Base-by-base conservation (phyloP, 129 eudicot species). In the Chrysanthemum seticuspe region DNA sequence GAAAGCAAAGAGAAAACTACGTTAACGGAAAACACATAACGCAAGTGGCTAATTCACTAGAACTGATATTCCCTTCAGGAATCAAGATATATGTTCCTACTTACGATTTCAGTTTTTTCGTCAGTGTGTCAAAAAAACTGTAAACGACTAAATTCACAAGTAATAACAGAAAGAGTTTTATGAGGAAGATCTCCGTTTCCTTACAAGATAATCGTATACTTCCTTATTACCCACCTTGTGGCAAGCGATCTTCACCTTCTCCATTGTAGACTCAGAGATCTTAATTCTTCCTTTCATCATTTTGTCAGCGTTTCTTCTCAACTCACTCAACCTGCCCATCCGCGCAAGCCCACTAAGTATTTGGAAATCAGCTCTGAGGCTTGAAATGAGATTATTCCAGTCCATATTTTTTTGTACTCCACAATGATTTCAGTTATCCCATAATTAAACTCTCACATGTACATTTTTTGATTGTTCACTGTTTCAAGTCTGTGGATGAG, bases 201-300 rank as follows among this genome's bases (percentile, higher is more conserved):
- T 78, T 57, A 71, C 75, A 73, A 93, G 89, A 71, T 80, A 72
- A 18, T 85, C 90, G 52, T 80, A 93, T 18, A 52, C 18, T 9
- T 87, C 90, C 70, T 60, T 83, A 63, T 79, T 79, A 67, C 96
- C 90, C 53, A 77, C 85, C 78, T 74, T 85, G 55, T 49, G 67
- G 64, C 76, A 89, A 62, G 82, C 79, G 70, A 19, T 45, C 83
- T 83, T 88, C 79, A 89, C 21, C 74, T 82, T 93, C 48, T 21
- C 85, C 98, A 87, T 93, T 16, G 98, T 93, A 18, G 89, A 74
- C 80, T 82, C 96, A 13, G 76, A 55, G 6, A 93, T 84, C 56
- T 65, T 79, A 51, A 87, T 79, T 73, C 82, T 77, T 59, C 76
- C 76, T 51, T 67, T 89, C 44, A 93, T 71, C 83, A 92, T 80